Base-by-base conservation (phyloP, 208 protist genomes). In the Wallacemonas sp. region DNA sequence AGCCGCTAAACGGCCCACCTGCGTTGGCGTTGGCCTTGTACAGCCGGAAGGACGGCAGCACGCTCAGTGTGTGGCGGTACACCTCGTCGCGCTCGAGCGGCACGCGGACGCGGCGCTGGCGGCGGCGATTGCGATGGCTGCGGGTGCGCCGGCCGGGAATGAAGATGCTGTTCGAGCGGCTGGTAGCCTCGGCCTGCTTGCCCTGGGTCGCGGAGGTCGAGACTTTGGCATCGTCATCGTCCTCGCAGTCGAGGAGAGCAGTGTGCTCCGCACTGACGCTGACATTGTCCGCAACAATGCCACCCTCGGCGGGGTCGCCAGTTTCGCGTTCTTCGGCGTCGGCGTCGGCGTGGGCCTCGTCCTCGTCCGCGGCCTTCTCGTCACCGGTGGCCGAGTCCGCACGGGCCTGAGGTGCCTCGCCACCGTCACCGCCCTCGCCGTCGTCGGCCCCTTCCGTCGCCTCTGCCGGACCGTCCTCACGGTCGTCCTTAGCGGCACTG, bases 61-160 rank as follows among this genome's bases (percentile, higher is more conserved):
- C 39, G 54, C 74, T 74, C 59, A 63, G 38, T 25, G 63, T 77
- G 33, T 70, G 55, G 61, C 80, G 79, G 69, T 91, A 91, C 33
- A 91, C 61, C 45, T 87, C 81, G 33, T 91, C 84, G 64, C 82
- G 74, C 45, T 65, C 67, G 25, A 70, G 61, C 11, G 26, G n/a
- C 32, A 67, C 61, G 46, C 80, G 64, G 3, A 55, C 50, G 45
- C 41, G 36, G 22, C 57, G 74, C 63, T 57, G 69, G 54, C 76
- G 82, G 33, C 79, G 75, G 32, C 65, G 46, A 36, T 61, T 74
- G 23, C 81, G 77, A 26, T 61, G 55, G 31, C 33, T 73, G 50
- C 76, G 68, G 31, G 70, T 72, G 41, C 79, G 73, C 42, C 74
- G 72, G 26, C 68, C 67, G 16, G 81, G 49, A 5, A 36, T 25